Percentiles rank a stretch among this genome's conserved stretches.
Evolutionary conservation across 2,329 filamentous ascomycete genomes (phyloP).

Genomic region (Diplodia scrobiculata): DNA sequence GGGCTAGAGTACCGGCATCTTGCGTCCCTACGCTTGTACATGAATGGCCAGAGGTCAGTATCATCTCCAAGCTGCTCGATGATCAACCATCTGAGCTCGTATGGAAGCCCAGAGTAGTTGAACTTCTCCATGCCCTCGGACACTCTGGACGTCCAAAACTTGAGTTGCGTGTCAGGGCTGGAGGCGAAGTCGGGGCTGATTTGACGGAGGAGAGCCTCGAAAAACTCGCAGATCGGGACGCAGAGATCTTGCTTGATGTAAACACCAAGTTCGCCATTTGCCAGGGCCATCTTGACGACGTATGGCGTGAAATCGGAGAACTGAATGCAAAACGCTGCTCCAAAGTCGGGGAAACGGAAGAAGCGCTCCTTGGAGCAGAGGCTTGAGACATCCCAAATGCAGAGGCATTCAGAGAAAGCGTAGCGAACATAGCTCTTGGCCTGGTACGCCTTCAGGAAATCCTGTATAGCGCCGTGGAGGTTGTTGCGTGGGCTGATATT

Average conservation of each 20-base stretch:
- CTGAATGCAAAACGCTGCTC: neutral
- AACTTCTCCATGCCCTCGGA: constrained; percentile 9
- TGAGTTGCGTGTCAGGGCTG: neutral
- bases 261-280: neutral
- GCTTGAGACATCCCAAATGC: neutral
- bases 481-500: neutral
- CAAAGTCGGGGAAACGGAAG: neutral
- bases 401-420: neutral
- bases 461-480: neutral
- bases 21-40: neutral
- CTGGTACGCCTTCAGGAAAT: neutral
- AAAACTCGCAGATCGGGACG: neutral
- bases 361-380: neutral
- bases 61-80: neutral
- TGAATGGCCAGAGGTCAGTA: neutral
- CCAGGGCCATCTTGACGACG: neutral
- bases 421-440: neutral
- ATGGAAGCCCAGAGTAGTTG: neutral
- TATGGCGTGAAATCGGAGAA: neutral
- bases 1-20: neutral
- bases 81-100: constrained; percentile 3
- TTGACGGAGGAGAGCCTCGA: neutral
- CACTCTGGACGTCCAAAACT: neutral
- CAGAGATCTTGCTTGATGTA: neutral
- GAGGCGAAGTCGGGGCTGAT: neutral